Base-by-base conservation (phyloP, 305 asterid species). In the Solanum hybrid region DNA sequence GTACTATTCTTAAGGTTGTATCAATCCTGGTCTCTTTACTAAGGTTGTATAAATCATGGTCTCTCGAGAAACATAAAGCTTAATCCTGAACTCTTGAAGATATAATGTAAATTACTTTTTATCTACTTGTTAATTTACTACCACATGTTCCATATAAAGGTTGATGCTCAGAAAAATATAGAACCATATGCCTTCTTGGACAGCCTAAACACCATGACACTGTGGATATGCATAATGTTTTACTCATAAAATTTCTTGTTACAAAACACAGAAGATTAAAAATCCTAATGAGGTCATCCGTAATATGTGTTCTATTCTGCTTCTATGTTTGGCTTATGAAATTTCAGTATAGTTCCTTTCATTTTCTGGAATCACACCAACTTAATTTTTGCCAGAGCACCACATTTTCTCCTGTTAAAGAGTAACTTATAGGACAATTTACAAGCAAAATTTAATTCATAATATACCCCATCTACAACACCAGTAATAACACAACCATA, bases 141-240 rank as follows among this genome's bases (percentile, higher is more conserved):
- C 60, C 12, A 82, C 38, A 27, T 45, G 32, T 17, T 17, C 32
- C 40, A 7, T 81, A 38, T 45, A 29, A 82, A 17, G 73, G 10
- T 27, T 42, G 26, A 27, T 15, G 38, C 34, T 81, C 27, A 27
- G 73, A 17, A 45, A 32, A 82, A 45, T 45, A 82, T 10, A 32
- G 26, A 81, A 81, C 71, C 71, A 81, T 26, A 81, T 80, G 86
- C 66, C 86, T 80, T 81, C 72, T 81, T 42, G 71, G 87, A 81
- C 71, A 81, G 87, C 71, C 72, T 15, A 81, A 81, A 27, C 87
- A 42, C 38, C 87, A 17, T 45, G 87, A 45, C 87, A 42, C 2
- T 42, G 26, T 81, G 37, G 37, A 42, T 42, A 79, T 40, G 14
- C 24, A 42, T 42, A 27, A 42, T 42, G 66, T 38, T 38, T 24